Evolutionary conservation across 2,329 filamentous ascomycete genomes (phyloP).

Genomic region (Tolypocladium inflatum): DNA sequence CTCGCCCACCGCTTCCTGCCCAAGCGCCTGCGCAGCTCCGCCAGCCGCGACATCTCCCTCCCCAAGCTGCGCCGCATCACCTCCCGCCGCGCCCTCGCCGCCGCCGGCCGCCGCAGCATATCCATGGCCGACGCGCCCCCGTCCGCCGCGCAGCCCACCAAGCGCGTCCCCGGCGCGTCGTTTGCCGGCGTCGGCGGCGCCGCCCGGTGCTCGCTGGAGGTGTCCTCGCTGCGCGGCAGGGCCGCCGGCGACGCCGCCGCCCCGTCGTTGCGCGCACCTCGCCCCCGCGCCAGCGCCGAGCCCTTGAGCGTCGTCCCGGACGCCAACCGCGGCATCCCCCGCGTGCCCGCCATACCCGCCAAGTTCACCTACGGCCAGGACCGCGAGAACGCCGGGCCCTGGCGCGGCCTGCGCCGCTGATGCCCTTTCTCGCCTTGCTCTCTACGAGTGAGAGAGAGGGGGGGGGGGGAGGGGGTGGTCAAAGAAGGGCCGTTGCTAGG

Average conservation of each 20-base stretch:
- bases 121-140: conserved; percentile 10
- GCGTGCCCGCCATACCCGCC: conserved; percentile 32
- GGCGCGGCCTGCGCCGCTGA: conserved; percentile 17
- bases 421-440: background rate
- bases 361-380: conserved; percentile 28
- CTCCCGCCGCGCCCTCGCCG: conserved; percentile 12
- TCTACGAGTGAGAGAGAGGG: background rate
- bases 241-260: background rate
- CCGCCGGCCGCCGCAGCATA: conserved; percentile 15
- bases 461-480: too few relatives aligned
- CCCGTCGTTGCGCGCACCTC: background rate
- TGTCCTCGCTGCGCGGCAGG: conserved; percentile 1
- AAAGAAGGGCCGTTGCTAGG: too few relatives aligned
- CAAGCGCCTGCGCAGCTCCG: conserved; percentile 42
- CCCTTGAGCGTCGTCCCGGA: conserved; percentile 33
- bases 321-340: conserved; percentile 36
- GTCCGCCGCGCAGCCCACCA: conserved; percentile 9
- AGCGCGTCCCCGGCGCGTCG: conserved; percentile 9
- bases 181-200: background rate
- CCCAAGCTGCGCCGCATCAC: conserved; percentile 20
- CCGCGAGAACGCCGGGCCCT: conserved; percentile 21
- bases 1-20: conserved; percentile 14
- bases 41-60: conserved; percentile 31
- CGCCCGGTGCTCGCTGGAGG: background rate
- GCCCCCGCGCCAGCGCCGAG: conserved; percentile 4